Base-by-base conservation (phyloP, 78 protist genomes). In the Dictyostelium capitatum region DNA sequence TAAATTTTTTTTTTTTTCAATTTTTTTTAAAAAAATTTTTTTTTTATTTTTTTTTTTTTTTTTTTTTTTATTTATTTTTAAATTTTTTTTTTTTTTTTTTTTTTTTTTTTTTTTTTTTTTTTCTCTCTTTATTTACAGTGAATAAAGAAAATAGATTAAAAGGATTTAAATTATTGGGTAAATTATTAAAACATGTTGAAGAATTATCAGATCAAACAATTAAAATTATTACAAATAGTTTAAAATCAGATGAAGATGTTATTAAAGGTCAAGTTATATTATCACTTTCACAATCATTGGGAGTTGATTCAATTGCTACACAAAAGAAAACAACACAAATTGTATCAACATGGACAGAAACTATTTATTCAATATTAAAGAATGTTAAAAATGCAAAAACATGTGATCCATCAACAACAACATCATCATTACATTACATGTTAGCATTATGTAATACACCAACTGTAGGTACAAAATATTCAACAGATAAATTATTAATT, bases 111-210 rank as follows among this genome's bases (percentile, higher is more conserved):
- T 77, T 51, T 0, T 50, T 30, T 41, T 19, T 32, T 30, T 8
- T 47, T 54, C 23, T 64, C 46, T 41, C 23, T 23, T 8, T 57
- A 19, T 56, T 30, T 59, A 59, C 53, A 87, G 93, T 87, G 8
- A 74, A 77, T 53, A 87, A 87, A 65, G 51, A 43, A 20, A 87
- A 87, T 65, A 87, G 84, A 77, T 50, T 62, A 48, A 28, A 70
- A 65, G 93, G 85, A 25, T 74, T 87, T 32, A 87, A 87, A 87
- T 17, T 77, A 50, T 47, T 87, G 28, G 93, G 93, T 20, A 64
- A 50, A 43, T 6, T 54, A 14, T 48, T 87, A 20, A 46, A 32
- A 46, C 30, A 25, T 28, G 59, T 78, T 19, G 84, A 78, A 47
- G 59, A 70, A 23, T 51, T 87, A 50, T 48, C 84, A 50, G 93